These are phyloP conservation scores for Zasmidium cellare DNA, from an alignment of 2,329 filamentous ascomycete genomes.

Conservation along the genomic window DNA sequence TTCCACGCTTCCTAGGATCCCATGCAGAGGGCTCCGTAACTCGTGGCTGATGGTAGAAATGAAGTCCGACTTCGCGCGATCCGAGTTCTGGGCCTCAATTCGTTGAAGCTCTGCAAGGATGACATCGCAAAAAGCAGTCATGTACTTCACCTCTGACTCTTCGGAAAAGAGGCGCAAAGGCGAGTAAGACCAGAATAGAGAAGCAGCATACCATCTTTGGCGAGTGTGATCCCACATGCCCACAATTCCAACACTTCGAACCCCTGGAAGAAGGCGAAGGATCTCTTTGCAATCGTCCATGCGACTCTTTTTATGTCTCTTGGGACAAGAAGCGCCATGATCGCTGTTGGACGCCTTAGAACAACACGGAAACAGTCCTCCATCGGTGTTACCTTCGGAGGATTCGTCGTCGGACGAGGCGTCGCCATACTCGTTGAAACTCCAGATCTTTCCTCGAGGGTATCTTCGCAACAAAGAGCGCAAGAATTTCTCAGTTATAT, in stretches of 20 bases:
- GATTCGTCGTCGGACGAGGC: constrained; percentile 30
- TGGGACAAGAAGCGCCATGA: constrained; percentile 17
- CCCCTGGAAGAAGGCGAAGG: constrained; percentile 45
- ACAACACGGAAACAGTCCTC: constrained; percentile 13
- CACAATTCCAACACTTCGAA: constrained; percentile 50
- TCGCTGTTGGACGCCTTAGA: not conserved
- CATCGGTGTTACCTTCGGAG: constrained; percentile 21
- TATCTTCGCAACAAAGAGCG: constrained; percentile 31
- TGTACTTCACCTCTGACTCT: constrained; percentile 41
- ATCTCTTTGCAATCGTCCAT: constrained; percentile 31
- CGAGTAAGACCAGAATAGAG: constrained; percentile 49
- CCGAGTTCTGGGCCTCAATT: constrained; percentile 40
- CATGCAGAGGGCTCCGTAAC: constrained; percentile 50
- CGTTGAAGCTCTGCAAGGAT: constrained; percentile 43
- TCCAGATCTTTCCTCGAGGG: constrained; percentile 38
- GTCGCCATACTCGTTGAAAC: constrained; percentile 31
- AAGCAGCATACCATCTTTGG: constrained; percentile 33
- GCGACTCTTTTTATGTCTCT: constrained; percentile 24
- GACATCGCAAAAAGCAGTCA: constrained; percentile 44
- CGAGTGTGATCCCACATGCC: constrained; percentile 53
- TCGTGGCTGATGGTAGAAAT: constrained; percentile 56
- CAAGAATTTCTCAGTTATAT: constrained; percentile 24
- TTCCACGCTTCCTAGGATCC: constrained; percentile 51
- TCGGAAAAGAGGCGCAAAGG: constrained; percentile 43
- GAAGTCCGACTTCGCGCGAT: constrained; percentile 54